phyloP scores from a whole-genome alignment of 2,329 filamentous ascomycete species.

The Fusarium transvaalense region DNA sequence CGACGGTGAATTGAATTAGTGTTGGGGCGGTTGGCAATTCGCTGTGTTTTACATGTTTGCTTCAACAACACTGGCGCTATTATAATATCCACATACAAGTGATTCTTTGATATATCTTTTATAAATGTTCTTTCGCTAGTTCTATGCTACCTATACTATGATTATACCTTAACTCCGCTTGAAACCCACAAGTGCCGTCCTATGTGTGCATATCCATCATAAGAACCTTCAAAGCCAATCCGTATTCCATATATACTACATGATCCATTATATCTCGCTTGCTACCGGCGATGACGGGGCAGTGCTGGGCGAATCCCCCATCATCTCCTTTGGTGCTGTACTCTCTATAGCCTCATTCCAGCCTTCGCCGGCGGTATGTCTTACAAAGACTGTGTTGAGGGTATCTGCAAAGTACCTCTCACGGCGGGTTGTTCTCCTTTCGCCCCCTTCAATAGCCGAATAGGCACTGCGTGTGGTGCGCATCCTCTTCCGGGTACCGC shows the following conservation, averaged over 20 bases:
- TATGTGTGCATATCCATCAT: constrained; percentile 15
- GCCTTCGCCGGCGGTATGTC: constrained; percentile 69
- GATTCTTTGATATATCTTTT: constrained; percentile 17
- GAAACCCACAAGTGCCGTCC: constrained; percentile 12
- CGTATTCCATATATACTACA: constrained; percentile 19
- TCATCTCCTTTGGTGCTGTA: constrained; percentile 27
- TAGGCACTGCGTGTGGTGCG: constrained; percentile 80
- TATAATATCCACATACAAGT: background rate
- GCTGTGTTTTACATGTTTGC: constrained; percentile 8
- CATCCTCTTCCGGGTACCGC: constrained; percentile 64
- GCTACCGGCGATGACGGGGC: constrained; percentile 33
- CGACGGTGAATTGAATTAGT: background rate
- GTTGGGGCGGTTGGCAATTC: constrained; percentile 13
- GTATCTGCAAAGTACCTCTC: constrained; percentile 78
- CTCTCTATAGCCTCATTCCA: constrained; percentile 54
- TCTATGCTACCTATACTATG: constrained; percentile 24
- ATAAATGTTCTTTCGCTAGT: constrained; percentile 5
- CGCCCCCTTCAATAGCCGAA: constrained; percentile 81
- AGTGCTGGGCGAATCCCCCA: constrained; percentile 30
- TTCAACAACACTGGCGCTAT: constrained; percentile 10
- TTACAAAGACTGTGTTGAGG: constrained; percentile 71
- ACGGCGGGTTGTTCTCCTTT: constrained; percentile 73
- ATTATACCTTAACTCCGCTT: constrained; percentile 22
- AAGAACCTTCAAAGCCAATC: constrained; percentile 1
- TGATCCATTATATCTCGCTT: constrained; percentile 12